A percentile compares a stretch with the other conserved stretches of the same genome.
These are phyloP conservation scores for Kodamaea suecica DNA, from an alignment of 1,139 yeast genomes.

Conservation along the genomic window DNA sequence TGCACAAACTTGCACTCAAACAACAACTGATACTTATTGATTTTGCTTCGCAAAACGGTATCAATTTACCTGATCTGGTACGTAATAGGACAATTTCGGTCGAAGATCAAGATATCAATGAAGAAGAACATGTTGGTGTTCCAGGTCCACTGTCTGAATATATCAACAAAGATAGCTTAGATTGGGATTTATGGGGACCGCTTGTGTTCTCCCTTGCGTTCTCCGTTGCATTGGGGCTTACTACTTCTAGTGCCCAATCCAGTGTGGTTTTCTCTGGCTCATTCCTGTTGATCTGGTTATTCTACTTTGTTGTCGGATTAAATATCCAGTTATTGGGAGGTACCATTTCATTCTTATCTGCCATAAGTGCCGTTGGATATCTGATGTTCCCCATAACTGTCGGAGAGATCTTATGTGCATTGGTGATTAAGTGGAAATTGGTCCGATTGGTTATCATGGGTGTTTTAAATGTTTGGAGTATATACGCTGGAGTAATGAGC, in stretches of 20 bases:
- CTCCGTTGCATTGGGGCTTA: conserved; percentile 51
- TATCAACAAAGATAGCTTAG: conserved; percentile 39
- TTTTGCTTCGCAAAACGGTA: conserved; percentile 45
- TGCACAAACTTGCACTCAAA: conserved; percentile 39
- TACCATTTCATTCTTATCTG: conserved; percentile 68
- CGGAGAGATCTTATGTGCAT: conserved; percentile 59
- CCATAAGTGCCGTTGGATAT: conserved; percentile 78
- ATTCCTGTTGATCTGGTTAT: conserved; percentile 49
- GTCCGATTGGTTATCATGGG: conserved; percentile 54
- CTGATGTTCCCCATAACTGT: conserved; percentile 74
- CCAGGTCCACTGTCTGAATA: conserved; percentile 13
- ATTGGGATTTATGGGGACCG: conserved; percentile 94
- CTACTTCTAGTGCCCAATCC: conserved; percentile 37
- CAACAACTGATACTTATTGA: conserved; percentile 44
- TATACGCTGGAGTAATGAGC: conserved; percentile 64
- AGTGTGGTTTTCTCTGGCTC: conserved; percentile 52
- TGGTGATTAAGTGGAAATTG: conserved; percentile 50
- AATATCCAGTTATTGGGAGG: conserved; percentile 79
- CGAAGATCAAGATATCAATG: conserved; percentile 29
- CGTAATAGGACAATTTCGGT: conserved; percentile 30
- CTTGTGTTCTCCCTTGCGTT: conserved; percentile 65
- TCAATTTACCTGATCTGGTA: conserved; percentile 40
- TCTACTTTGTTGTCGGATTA: conserved; percentile 57
- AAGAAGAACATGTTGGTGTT: conserved; percentile 11
- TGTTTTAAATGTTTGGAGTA: conserved; percentile 66